These are phyloP conservation scores for Clavariopsis aquatica DNA, from an alignment of 495 filamentous ascomycete species.

Conservation along the genomic window DNA sequence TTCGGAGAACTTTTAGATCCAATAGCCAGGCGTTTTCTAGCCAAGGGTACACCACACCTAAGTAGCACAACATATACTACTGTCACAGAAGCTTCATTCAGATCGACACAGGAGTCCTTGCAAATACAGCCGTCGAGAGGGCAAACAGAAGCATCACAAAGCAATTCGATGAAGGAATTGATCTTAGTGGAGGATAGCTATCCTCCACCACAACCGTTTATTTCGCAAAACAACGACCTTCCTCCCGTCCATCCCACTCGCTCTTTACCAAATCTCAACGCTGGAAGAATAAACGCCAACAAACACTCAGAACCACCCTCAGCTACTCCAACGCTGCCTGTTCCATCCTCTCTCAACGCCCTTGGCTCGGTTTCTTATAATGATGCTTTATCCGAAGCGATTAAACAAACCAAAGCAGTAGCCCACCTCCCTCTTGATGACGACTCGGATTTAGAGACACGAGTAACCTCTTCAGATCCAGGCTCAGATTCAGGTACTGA, in stretches of 20 bases:
- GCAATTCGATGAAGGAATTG: constrained; percentile 16
- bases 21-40: constrained; percentile 38
- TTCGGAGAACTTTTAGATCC: constrained; percentile 22
- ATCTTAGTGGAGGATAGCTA: neutral
- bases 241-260: neutral
- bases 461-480: constrained; percentile 24
- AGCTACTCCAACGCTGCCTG: no score
- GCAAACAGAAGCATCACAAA: constrained; percentile 8
- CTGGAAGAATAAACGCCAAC: no score
- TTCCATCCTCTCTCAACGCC: no score
- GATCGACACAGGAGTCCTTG: constrained; percentile 30
- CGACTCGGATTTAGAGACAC: constrained; percentile 21
- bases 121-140: constrained; percentile 36
- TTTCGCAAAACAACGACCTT: neutral
- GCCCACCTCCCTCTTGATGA: constrained; percentile 52
- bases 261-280: no score
- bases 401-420: constrained; percentile 56
- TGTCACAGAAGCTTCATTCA: neutral
- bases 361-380: no score
- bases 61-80: neutral
- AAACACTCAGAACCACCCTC: no score
- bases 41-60: constrained; percentile 47
- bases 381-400: constrained; percentile 60
- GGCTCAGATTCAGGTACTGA: constrained; percentile 24
- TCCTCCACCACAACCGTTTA: neutral